Base-by-base conservation (phyloP, 139 green algal species). In the Chlamydomonas eustigma region DNA sequence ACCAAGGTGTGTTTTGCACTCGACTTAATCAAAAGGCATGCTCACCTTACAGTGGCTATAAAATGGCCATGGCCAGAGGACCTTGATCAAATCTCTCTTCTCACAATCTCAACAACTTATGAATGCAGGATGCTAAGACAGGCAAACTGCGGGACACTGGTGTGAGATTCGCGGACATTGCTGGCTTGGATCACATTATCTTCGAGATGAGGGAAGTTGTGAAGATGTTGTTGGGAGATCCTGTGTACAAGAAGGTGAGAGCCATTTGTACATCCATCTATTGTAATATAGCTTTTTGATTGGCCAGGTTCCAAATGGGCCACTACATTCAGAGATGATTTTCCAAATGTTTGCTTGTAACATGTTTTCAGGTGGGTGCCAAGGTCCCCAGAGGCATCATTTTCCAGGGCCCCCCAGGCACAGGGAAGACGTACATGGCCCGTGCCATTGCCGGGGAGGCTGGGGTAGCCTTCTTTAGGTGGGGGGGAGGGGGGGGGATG, bases 391-490 rank as follows among this genome's bases (percentile, higher is more conserved):
- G 76, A 22, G 84, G 84, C 73, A 84, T 88, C 64, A 86, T 88
- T 67, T 85, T 88, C 75, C 80, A 90, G 78, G 84, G 84, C 37
- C 87, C 85, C 2, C 85, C 85, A 6, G 87, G 87, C n/a, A 92
- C 87, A 1, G 87, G 87, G 70, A 92, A 92, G 80, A 92, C 87
- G 4, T 88, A 89, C 81, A 72, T 92, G 71, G 87, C 87, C 0
- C 82, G 86, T 31, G 87, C 87, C 4, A 87, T 92, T 24, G 87
- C 87, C n/a, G 87, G 87, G 1, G 87, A 92, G 78, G 80, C 79
- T 33, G 80, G 77, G 36, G 81, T 86, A 28, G 44, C 81, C 4
- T 86, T 86, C 77, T 86, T 83, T 77, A 74, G 36, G 67, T 74
- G 44, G 18, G 44, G 12, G 44, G 12, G 18, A 28, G 44, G 44